phyloP scores from a whole-genome alignment of 164 flowering plant genomes.

The Magnolia sinica region DNA sequence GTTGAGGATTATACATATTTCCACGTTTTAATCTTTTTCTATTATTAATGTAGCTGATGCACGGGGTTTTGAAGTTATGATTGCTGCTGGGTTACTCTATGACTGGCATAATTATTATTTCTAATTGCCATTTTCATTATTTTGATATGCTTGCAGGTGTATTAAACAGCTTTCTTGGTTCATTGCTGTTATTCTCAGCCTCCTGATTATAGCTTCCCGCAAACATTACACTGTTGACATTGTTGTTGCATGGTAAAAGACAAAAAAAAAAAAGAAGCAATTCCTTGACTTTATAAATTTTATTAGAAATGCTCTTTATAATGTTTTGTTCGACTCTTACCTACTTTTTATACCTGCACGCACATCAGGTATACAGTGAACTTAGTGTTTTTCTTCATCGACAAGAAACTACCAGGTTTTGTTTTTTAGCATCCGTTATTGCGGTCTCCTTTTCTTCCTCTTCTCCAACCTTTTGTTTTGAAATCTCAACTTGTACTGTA shows the following conservation, averaged over 20 bases:
- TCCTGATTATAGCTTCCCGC: slow-evolving; percentile 86
- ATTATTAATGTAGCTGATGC: neutral
- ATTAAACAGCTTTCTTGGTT: slow-evolving; percentile 82
- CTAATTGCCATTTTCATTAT: neutral
- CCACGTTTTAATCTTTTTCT: neutral
- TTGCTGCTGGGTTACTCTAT: neutral
- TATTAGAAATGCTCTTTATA: neutral
- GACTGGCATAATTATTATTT: too few relatives aligned
- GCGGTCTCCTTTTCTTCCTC: neutral
- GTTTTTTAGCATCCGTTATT: slow-evolving; percentile 7
- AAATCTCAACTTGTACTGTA: neutral
- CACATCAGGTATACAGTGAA: slow-evolving; percentile 84
- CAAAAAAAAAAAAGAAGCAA: neutral
- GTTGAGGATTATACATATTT: neutral
- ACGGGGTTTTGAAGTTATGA: neutral
- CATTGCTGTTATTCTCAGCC: slow-evolving; percentile 63
- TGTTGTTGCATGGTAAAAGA: slow-evolving; percentile 53
- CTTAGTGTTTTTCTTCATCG: slow-evolving; percentile 79
- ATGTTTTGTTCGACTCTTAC: neutral
- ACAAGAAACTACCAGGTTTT: slow-evolving; percentile 72
- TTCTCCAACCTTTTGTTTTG: neutral
- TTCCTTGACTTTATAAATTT: neutral
- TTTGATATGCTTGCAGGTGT: slow-evolving; percentile 38
- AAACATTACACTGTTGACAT: slow-evolving; percentile 74
- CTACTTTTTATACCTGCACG: neutral